Evolutionary conservation across 2,329 filamentous ascomycete genomes (phyloP).

Genomic region (Aspergillus sp.): DNA sequence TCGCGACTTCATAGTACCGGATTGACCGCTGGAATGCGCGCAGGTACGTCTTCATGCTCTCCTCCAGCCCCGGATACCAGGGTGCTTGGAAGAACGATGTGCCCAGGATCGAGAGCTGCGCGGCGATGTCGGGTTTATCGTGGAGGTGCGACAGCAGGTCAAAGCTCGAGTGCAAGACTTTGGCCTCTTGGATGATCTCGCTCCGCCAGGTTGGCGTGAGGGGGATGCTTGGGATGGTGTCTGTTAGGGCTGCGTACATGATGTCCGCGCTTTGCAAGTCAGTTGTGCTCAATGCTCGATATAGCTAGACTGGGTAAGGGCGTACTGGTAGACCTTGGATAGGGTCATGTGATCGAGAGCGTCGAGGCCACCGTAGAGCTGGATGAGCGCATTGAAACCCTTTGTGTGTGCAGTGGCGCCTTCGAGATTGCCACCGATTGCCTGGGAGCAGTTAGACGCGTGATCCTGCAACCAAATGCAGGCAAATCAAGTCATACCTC

Average conservation of each 20-base stretch:
- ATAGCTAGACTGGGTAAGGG: too few relatives aligned
- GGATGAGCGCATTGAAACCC: not conserved
- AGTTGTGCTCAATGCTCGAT: too few relatives aligned
- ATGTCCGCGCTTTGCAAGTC: not conserved
- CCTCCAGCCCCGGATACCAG: not conserved
- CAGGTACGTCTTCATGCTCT: slow-evolving; percentile 1
- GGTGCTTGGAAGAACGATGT: not conserved
- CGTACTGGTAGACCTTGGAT: not conserved
- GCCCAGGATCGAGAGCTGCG: not conserved
- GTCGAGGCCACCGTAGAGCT: not conserved
- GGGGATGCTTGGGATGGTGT: not conserved
- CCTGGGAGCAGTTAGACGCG: not conserved
- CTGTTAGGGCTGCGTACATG: not conserved
- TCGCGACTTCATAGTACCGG: slow-evolving; percentile 2
- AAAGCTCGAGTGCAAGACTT: not conserved
- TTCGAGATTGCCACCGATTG: not conserved
- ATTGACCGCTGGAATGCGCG: not conserved
- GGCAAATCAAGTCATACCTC: slow-evolving; percentile 10
- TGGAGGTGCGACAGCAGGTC: not conserved
- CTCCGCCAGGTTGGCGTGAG: not conserved
- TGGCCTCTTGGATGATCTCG: slow-evolving; percentile 6
- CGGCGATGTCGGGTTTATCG: not conserved
- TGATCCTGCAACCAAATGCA: too few relatives aligned
- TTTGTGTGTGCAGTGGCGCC: not conserved
- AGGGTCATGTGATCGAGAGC: not conserved